Evolutionary conservation across 2,329 filamentous ascomycete species (phyloP).

Genomic region (Sarocladium brachiariae): DNA sequence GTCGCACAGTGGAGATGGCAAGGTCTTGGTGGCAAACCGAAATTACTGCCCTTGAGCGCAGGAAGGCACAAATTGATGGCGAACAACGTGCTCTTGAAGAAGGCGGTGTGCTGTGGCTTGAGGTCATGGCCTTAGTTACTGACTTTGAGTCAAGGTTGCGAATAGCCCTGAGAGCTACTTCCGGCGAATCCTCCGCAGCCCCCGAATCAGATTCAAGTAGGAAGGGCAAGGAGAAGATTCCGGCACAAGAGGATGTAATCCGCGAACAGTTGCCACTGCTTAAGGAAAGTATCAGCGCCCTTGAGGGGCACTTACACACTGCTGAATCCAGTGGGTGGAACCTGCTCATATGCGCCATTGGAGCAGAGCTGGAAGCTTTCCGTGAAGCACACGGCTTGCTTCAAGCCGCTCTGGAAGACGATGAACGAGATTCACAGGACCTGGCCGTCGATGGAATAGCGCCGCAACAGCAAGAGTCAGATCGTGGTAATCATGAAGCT

Average conservation of each 20-base stretch:
- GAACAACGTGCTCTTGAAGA: constrained; percentile 62
- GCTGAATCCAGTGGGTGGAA: constrained; percentile 64
- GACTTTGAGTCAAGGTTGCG: constrained; percentile 60
- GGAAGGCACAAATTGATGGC: constrained; percentile 48
- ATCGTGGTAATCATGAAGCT: background rate
- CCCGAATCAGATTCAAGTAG: constrained; percentile 7
- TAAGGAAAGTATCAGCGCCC: constrained; percentile 43
- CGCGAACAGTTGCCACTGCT: constrained; percentile 47
- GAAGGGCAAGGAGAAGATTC: constrained; percentile 24
- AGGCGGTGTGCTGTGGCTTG: constrained; percentile 60
- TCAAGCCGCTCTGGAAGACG: constrained; percentile 14
- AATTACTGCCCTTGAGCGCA: constrained; percentile 45
- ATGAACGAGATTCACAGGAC: constrained; percentile 10
- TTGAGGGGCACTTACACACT: constrained; percentile 46
- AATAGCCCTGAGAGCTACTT: constrained; percentile 38
- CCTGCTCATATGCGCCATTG: constrained; percentile 66
- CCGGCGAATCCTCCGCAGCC: constrained; percentile 13
- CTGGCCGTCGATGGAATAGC: constrained; percentile 9
- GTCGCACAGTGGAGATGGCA: constrained; percentile 64
- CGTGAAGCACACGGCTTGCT: constrained; percentile 53
- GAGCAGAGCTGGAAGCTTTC: constrained; percentile 65
- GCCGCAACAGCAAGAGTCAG: constrained; percentile 12
- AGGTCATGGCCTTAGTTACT: constrained; percentile 50
- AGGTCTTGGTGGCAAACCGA: constrained; percentile 65
- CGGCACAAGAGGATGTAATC: constrained; percentile 31